A percentile compares a stretch with the other conserved stretches of the same genome.
phyloP scores from a whole-genome alignment of 2,329 filamentous ascomycete genomes.

The Chaetomiaceae sp. region DNA sequence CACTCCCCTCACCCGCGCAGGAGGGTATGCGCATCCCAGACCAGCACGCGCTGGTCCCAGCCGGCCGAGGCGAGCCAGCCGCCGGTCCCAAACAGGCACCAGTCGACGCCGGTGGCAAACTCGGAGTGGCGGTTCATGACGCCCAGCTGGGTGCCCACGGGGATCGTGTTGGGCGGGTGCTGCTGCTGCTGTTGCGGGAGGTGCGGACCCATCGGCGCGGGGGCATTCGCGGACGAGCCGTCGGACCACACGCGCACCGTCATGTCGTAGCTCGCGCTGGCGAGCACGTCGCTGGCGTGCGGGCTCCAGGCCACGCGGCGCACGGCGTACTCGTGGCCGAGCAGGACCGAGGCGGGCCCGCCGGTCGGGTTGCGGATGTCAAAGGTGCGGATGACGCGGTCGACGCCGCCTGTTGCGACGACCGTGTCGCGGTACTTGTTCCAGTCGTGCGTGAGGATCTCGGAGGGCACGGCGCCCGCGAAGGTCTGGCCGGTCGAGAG shows the following conservation, averaged over 20 bases:
- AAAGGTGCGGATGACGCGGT: slow-evolving; percentile 81
- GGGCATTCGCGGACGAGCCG: slow-evolving; percentile 43
- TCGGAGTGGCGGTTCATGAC: slow-evolving; percentile 92
- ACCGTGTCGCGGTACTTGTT: slow-evolving; percentile 91
- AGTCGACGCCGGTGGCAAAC: slow-evolving; percentile 93
- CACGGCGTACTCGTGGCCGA: slow-evolving; percentile 88
- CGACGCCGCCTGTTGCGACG: slow-evolving; percentile 84
- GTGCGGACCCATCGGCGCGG: too few species aligned
- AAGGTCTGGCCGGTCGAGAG: slow-evolving; percentile 28
- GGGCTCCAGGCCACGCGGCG: slow-evolving; percentile 86
- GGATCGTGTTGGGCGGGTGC: slow-evolving; percentile 30
- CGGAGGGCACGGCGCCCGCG: slow-evolving; percentile 56
- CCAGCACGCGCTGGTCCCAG: slow-evolving; percentile 86
- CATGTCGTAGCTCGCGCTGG: slow-evolving; percentile 97
- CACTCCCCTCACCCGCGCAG: slow-evolving; percentile 28
- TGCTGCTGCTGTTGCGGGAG: too few species aligned
- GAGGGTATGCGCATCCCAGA: slow-evolving; percentile 77
- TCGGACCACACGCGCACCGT: slow-evolving; percentile 93
- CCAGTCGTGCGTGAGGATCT: slow-evolving; percentile 95
- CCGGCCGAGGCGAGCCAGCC: slow-evolving; percentile 93
- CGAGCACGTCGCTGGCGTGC: slow-evolving; percentile 80
- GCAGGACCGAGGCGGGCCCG: slow-evolving; percentile 68
- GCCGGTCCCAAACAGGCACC: slow-evolving; percentile 93
- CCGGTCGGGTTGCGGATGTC: slow-evolving; percentile 73
- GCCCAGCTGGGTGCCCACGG: slow-evolving; percentile 67